Evolutionary conservation across 208 protist species (phyloP), one percentile per base, ranked within the genome.

Genomic region (Wallacemonas sp.): DNA sequence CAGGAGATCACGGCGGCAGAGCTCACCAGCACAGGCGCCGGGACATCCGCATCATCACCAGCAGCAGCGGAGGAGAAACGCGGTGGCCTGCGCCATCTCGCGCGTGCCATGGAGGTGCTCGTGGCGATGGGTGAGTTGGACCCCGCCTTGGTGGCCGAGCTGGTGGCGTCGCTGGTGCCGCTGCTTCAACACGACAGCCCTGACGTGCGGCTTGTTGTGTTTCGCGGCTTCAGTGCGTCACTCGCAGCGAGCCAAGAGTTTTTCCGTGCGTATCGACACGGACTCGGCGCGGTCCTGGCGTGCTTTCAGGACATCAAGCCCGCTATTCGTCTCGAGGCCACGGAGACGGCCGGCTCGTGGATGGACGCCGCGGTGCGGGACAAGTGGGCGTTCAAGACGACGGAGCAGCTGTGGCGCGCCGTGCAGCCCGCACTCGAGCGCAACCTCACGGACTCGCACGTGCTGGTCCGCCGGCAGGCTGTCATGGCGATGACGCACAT

Each of bases 201-300:
- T 6, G 83, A 90, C 16, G 73, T 88, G 2, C 83, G 87, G 12
- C 64, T 87, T 1, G 62, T 90, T 11, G 54, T 87, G 23, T 17
- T 90, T 38, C 83, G 83, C 46, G 84, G 81, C 26, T 70, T 89
- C 48, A 66, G 70, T 38, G 70, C 74, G 0, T 68, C 76, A 9
- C 80, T 84, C 44, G 70, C 62, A 6, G 76, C 73, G 6, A 72
- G 81, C 56, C 73, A 83, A 1, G 47, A 47, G 11, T 76, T 78
- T 5, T 60, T 81, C 17, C 6, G 41, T 8, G 55, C 54, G 3
- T 93, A 90, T 65, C 36, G 39, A 6, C 24, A 17, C 2, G 29
- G 76, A 2, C 61, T 83, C 39, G 56, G 29, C 0, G 68, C 72
- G 0, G 49, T 87, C 5, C 65, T 93, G 24, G 30, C 24, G 14